These are phyloP conservation scores for bread wheat (Triticum aestivum) DNA, from an alignment of 176 grass and related monocot species.

Conservation along the genomic window IWGSC_CS_RefSeq_v2.1 NC_057801.1:412567172-412567671, in stretches of 20 bases:
- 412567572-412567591: conserved; percentile 1
- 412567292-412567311: background rate
- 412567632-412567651: background rate
- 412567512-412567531: background rate
- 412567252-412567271: background rate
- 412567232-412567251: background rate
- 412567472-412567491: background rate
- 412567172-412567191: too few relatives aligned
- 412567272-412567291: background rate
- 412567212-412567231: background rate
- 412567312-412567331: background rate
- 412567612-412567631: background rate
- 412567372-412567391: background rate
- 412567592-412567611: background rate
- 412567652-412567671: background rate
- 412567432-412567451: background rate
- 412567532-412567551: background rate
- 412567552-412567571: background rate
- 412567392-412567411: background rate
- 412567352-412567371: background rate
- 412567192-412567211: background rate
- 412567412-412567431: background rate
- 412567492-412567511: background rate
- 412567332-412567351: background rate
- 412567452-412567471: too few relatives aligned